Evolutionary conservation across 192 early-diverging fungal genomes (phyloP), one percentile per base, ranked within the genome.

Genomic region (Backusella parvicylindrica): DNA sequence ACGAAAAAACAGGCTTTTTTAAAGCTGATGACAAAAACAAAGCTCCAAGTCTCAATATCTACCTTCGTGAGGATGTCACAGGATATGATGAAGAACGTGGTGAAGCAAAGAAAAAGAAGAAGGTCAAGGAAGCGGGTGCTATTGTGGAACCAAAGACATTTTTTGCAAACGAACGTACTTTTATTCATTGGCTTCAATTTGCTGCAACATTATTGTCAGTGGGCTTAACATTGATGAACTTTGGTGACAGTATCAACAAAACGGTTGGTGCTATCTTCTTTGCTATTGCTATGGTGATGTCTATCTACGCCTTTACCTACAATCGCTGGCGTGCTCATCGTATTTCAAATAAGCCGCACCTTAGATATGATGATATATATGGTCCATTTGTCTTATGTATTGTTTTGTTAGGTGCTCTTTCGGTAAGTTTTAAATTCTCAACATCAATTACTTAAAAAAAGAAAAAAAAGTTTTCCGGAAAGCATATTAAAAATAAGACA

Each of bases 101-200:
- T 13, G 35, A 47, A n/a, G 0, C 43, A 43, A 69, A 30, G 18
- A 47, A 68, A 5, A 75, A 65, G 43, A 70, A 63, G 67, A 41
- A 28, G 6, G 41, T 15, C 9, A 75, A 75, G 64, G 43, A 75
- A 12, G 74, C 75, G 86, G 91, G 43, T 88, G 88, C 2, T 83
- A 88, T 3, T 83, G 90, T 31, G 90, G 93, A 95, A 68, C 94
- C 94, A 66, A 98, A 98, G 75, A 90, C 95, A 53, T 97, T 88
- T 77, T 97, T 98, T 86, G 95, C 95, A 35, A 98, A 98, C 77
- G 96, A 97, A 80, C 87, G 96, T 38, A 97, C 96, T 3, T 96
- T 96, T 77, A 82, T 96, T 32, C 86, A 94, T 26, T 97, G 95
- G 95, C 83, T 96, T 32, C 89, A 93, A 77, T 94, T 96, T 80